phyloP scores from a whole-genome alignment of 257 asterid species.

The Plantago major region DNA sequence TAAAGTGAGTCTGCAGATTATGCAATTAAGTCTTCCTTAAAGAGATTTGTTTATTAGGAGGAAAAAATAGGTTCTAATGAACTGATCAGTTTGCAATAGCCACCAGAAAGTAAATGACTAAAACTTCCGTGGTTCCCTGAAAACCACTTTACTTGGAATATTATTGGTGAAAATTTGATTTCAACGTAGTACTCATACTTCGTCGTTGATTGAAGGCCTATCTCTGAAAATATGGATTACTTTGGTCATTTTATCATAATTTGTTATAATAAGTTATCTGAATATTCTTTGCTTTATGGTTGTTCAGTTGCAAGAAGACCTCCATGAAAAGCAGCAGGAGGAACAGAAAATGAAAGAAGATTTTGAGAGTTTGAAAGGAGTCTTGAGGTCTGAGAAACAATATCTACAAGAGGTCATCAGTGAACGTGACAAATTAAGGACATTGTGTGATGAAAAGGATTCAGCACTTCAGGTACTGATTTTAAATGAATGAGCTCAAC shows the following conservation, averaged over 20 bases:
- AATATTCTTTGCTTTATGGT: slow-evolving; percentile 18
- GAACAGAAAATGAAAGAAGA: slow-evolving; percentile 61
- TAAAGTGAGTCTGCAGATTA: slow-evolving; percentile 50
- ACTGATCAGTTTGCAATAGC: background rate
- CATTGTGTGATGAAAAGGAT: slow-evolving; percentile 63
- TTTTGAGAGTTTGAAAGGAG: slow-evolving; percentile 52
- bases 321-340: slow-evolving; percentile 61
- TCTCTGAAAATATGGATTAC: background rate
- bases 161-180: background rate
- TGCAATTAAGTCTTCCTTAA: background rate
- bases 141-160: too few species aligned
- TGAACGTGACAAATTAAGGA: slow-evolving; percentile 69
- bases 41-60: background rate
- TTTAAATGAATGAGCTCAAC: slow-evolving; percentile 7
- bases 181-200: background rate
- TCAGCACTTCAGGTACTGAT: slow-evolving; percentile 70
- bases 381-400: slow-evolving; percentile 65
- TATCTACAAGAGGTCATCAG: slow-evolving; percentile 46
- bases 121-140: too few species aligned
- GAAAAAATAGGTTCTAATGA: background rate
- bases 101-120: background rate
- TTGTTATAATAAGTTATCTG: slow-evolving; percentile 8
- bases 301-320: slow-evolving; percentile 69
- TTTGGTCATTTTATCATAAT: background rate
- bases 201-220: background rate